A percentile compares a stretch with the other conserved stretches of the same genome.
phyloP scores from a whole-genome alignment of 805 yeast genomes.

The Saccharomycopsis vini region DNA sequence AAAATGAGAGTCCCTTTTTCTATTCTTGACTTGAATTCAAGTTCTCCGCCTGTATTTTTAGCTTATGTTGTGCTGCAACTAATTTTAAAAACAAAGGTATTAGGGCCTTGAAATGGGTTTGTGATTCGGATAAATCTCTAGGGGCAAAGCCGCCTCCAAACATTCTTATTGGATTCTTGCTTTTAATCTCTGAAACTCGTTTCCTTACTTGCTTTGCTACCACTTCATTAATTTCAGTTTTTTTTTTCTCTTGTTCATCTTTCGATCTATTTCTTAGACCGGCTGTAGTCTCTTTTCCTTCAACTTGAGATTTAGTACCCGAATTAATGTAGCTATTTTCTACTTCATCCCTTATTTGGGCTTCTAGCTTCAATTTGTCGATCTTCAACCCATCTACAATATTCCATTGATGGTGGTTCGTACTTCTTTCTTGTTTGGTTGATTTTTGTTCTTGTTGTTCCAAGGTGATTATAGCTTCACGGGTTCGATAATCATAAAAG shows the following conservation, averaged over 20 bases:
- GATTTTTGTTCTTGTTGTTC: neutral
- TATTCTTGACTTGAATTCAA: no score
- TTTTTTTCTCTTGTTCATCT: neutral
- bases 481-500: slow-evolving; percentile 14
- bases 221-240: neutral
- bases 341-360: neutral
- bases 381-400: slow-evolving; percentile 2
- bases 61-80: neutral
- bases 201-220: neutral
- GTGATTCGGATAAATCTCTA: slow-evolving; percentile 5
- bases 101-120: slow-evolving; percentile 1
- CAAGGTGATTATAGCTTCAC: slow-evolving; percentile 3
- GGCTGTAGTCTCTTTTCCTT: no score
- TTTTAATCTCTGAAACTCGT: slow-evolving; percentile 3
- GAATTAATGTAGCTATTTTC: neutral
- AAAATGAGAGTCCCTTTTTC: no score
- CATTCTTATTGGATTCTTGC: slow-evolving; percentile 17
- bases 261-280: slow-evolving; percentile 1
- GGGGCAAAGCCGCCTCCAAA: slow-evolving; percentile 20
- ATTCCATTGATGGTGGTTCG: no score
- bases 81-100: slow-evolving; percentile 4
- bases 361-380: no score
- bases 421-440: no score
- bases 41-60: no score
- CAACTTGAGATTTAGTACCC: neutral